Conservation (phyloP, 1,284 basidiomycete species). For the Cutaneotrichosporon dermatis region DNA sequence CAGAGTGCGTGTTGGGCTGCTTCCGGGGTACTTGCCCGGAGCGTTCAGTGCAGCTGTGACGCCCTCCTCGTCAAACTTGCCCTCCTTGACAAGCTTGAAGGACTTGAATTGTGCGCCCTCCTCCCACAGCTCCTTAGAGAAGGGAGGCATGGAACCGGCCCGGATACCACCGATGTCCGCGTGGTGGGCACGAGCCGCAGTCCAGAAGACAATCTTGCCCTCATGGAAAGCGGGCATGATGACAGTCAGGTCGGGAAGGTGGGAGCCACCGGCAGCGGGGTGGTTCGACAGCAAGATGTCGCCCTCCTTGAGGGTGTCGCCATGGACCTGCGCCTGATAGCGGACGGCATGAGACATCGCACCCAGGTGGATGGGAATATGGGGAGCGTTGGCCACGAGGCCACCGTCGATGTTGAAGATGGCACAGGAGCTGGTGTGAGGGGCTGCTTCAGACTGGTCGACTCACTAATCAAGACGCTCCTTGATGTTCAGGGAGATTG, state of each 20-base stretch:
- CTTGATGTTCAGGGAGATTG: slow-evolving; percentile 48
- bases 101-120: slow-evolving; percentile 70
- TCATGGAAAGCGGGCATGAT: slow-evolving; percentile 40
- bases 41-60: no score
- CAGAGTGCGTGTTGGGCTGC: neutral
- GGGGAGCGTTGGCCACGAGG: slow-evolving; percentile 55
- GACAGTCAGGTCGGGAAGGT: slow-evolving; percentile 41
- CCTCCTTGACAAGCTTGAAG: slow-evolving; percentile 86
- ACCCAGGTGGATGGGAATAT: slow-evolving; percentile 54
- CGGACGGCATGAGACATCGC: slow-evolving; percentile 42
- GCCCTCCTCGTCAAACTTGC: slow-evolving; percentile 60
- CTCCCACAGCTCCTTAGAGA: slow-evolving; percentile 80
- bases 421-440: slow-evolving; percentile 42
- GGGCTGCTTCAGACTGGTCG: no score
- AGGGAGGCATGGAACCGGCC: slow-evolving; percentile 82
- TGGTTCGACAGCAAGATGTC: slow-evolving; percentile 53
- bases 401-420: slow-evolving; percentile 51
- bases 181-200: slow-evolving; percentile 35
- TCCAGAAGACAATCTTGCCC: slow-evolving; percentile 40
- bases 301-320: slow-evolving; percentile 40
- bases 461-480: slow-evolving; percentile 46
- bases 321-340: slow-evolving; percentile 48
- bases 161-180: slow-evolving; percentile 44
- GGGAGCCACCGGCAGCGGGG: slow-evolving; percentile 38
- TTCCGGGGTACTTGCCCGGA: slow-evolving; percentile 71